Percentiles rank a stretch among this genome's conserved stretches.
phyloP scores from a whole-genome alignment of 139 green algal species.

The Micromonas commoda region DNA sequence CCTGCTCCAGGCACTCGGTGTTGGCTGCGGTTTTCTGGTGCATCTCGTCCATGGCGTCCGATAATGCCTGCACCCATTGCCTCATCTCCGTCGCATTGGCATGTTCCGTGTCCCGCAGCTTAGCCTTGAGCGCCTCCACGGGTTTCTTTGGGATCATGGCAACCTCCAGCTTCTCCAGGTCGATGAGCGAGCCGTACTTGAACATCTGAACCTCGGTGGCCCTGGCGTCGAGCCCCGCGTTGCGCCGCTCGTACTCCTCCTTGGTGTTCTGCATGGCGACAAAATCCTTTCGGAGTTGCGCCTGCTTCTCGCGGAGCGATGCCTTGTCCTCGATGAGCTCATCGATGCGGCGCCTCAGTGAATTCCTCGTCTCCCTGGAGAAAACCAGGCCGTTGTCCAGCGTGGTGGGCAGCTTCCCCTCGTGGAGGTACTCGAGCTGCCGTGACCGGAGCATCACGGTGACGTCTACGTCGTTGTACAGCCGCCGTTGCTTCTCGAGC shows the following conservation, averaged over 20 bases:
- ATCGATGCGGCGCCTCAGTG: slow-evolving; percentile 48
- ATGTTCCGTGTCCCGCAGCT: slow-evolving; percentile 46
- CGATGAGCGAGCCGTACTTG: slow-evolving; percentile 65
- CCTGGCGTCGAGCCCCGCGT: slow-evolving; percentile 55
- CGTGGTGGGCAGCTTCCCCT: slow-evolving; percentile 55
- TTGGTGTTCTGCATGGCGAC: slow-evolving; percentile 52
- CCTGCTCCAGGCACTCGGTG: slow-evolving; percentile 53
- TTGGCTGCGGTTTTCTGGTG: slow-evolving; percentile 54
- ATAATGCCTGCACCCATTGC: slow-evolving; percentile 50
- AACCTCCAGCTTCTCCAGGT: slow-evolving; percentile 63
- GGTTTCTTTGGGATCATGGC: slow-evolving; percentile 40
- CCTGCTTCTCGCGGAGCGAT: slow-evolving; percentile 50
- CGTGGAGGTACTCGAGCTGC: slow-evolving; percentile 49
- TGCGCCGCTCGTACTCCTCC: slow-evolving; percentile 45
- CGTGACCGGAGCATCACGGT: slow-evolving; percentile 51
- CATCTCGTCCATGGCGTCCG: slow-evolving; percentile 51
- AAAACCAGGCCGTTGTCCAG: slow-evolving; percentile 59
- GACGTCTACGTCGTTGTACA: slow-evolving; percentile 69
- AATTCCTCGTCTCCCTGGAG: slow-evolving; percentile 46
- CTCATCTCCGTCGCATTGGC: slow-evolving; percentile 45
- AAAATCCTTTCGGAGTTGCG: slow-evolving; percentile 54
- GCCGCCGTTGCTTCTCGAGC: slow-evolving; percentile 71
- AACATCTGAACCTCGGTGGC: slow-evolving; percentile 67
- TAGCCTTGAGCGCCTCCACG: slow-evolving; percentile 42
- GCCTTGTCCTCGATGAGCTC: slow-evolving; percentile 60